Conservation (phyloP, 2,329 filamentous ascomycete species). For the Trichoderma sp. region DNA sequence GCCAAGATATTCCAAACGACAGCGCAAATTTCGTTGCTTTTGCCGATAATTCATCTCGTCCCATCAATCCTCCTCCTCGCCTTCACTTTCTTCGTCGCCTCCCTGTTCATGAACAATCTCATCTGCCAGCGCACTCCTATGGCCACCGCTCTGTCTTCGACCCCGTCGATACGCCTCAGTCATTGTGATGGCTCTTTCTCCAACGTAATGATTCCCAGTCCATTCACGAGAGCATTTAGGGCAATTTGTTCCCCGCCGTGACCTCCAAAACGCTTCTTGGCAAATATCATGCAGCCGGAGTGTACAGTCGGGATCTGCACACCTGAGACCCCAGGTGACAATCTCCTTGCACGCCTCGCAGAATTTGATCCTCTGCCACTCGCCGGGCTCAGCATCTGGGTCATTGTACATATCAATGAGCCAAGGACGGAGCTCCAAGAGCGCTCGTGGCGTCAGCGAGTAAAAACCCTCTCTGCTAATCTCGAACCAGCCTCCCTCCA, state of each 20-base stretch:
- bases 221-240: conserved; percentile 57
- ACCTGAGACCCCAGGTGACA: conserved; percentile 80
- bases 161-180: conserved; percentile 50
- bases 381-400: conserved; percentile 54
- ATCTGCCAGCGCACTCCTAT: conserved; percentile 35
- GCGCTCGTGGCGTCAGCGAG: conserved; percentile 68
- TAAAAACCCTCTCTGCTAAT: conserved; percentile 71
- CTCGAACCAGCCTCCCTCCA: conserved; percentile 82
- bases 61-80: conserved; percentile 17
- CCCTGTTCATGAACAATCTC: conserved; percentile 35
- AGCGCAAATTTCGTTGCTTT: neutral
- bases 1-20: neutral
- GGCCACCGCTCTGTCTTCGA: conserved; percentile 36
- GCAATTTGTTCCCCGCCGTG: conserved; percentile 61
- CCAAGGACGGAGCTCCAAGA: conserved; percentile 85
- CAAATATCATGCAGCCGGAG: conserved; percentile 77
- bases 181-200: conserved; percentile 56
- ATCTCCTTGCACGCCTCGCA: conserved; percentile 89
- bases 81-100: conserved; percentile 28
- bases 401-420: conserved; percentile 90
- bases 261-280: conserved; percentile 68
- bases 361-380: conserved; percentile 74
- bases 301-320: conserved; percentile 64
- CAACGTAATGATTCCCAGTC: conserved; percentile 50
- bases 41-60: neutral